These are phyloP conservation scores for Cephalotrichum gorgonifer DNA, from an alignment of 2,329 filamentous ascomycete genomes.

Conservation along the genomic window DNA sequence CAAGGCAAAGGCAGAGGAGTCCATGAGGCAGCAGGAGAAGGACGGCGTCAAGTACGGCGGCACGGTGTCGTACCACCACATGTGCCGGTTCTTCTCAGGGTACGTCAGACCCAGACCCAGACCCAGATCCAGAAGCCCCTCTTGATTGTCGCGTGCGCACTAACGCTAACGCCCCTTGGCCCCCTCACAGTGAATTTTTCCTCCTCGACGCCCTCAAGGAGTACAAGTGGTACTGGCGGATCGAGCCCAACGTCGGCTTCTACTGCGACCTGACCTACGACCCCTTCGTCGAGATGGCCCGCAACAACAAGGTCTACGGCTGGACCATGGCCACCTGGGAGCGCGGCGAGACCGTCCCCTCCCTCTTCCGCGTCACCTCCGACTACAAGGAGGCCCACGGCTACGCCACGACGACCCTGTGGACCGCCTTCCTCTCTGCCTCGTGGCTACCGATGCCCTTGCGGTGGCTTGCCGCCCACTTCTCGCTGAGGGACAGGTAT, in stretches of 20 bases:
- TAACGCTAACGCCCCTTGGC: not conserved
- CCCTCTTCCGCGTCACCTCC: slow-evolving; percentile 27
- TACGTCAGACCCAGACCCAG: too few relatives aligned
- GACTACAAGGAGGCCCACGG: slow-evolving; percentile 27
- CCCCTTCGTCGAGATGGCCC: slow-evolving; percentile 34
- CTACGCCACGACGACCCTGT: slow-evolving; percentile 23
- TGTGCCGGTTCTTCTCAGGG: slow-evolving; percentile 33
- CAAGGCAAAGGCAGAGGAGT: slow-evolving; percentile 17
- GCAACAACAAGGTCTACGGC: slow-evolving; percentile 31
- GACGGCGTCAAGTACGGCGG: slow-evolving; percentile 25
- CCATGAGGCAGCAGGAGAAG: slow-evolving; percentile 21
- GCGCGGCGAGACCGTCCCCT: slow-evolving; percentile 28
- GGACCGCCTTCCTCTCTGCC: slow-evolving; percentile 27
- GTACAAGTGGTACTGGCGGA: slow-evolving; percentile 37
- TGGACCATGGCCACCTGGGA: slow-evolving; percentile 33
- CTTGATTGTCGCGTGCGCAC: too few relatives aligned
- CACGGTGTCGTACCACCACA: slow-evolving; percentile 27
- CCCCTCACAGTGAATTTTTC: slow-evolving; percentile 27
- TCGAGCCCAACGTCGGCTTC: slow-evolving; percentile 33
- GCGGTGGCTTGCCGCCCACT: slow-evolving; percentile 15
- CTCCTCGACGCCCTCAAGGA: slow-evolving; percentile 26
- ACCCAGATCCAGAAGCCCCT: too few relatives aligned
- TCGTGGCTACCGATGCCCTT: slow-evolving; percentile 31
- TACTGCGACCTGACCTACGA: slow-evolving; percentile 36
- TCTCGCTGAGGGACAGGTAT: slow-evolving; percentile 24